Evolutionary conservation across 169 alveolate species (phyloP).

Genomic region (Plasmodium coatneyi): DNA sequence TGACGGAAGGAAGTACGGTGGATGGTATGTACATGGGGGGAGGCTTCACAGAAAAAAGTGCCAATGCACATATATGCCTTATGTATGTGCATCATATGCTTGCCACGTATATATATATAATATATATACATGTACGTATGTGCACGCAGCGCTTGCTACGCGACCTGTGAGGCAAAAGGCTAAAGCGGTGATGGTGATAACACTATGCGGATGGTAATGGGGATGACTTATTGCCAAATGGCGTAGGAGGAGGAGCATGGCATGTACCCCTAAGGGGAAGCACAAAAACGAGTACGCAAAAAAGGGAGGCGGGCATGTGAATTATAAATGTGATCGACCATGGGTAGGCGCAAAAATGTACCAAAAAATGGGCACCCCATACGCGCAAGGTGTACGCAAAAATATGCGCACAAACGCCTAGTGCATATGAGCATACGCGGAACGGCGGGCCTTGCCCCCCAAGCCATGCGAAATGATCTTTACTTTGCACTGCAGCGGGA

Average conservation of each 20-base stretch:
- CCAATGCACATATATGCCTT: not conserved
- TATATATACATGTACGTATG: not conserved
- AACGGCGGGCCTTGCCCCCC: not conserved
- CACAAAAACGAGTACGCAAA: not conserved
- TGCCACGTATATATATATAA: not conserved
- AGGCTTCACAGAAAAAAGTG: not conserved
- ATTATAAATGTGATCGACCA: not conserved
- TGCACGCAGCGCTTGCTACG: not conserved
- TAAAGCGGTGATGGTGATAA: not conserved
- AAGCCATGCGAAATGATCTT: not conserved
- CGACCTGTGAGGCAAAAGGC: not conserved
- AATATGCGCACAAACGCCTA: not conserved
- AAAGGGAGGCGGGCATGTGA: not conserved
- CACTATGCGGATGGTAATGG: not conserved
- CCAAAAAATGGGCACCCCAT: not conserved
- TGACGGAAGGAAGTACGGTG: not conserved
- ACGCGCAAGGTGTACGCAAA: too few species aligned
- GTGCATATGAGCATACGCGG: not conserved
- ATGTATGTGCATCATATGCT: not conserved
- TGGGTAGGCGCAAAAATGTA: not conserved
- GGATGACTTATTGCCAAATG: not conserved
- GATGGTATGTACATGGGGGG: not conserved
- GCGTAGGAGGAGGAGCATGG: not conserved
- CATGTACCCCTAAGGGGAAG: not conserved
- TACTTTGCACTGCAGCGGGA: not conserved